Base-by-base conservation (phyloP, 805 yeast genomes). In the Wickerhamomyces hampshirensis region DNA sequence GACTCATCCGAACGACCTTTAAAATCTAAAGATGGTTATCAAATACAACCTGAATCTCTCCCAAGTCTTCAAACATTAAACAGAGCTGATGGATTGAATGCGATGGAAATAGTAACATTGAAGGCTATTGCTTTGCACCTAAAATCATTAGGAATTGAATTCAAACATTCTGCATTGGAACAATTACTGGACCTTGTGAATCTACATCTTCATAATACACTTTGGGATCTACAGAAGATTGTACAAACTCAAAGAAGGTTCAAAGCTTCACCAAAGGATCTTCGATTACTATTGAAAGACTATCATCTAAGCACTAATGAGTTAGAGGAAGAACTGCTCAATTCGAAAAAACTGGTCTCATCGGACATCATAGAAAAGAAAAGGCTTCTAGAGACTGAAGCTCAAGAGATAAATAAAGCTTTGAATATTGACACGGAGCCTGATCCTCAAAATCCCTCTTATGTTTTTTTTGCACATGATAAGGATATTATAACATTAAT, bases 241-340 rank as follows among this genome's bases (percentile, higher is more conserved):
- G 67, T 79, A 3, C 77, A 76, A 38, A 56, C 73, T 1, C 89
- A 82, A 54, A 63, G 91, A 46, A 67, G 88, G 34, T 60, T 65
- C 14, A 53, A 55, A n/a, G 77, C 82, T 1, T 63, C 81, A 0
- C 60, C 69, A 14, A 61, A 59, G 19, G 89, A 83, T 54, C 37
- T 78, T 9, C 55, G 59, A 16, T 47, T 76, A 34, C 53, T 77
- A 33, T 46, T 75, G 1, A 54, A 59, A 24, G 66, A 69, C 9
- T 72, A 70, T 23, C 55, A 62, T 19, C 48, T 82, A 14, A 40
- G 59, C 5, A 54, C 67, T 11, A 26, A 47, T 1, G 75, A 62
- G 3, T 44, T 81, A 6, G 59, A 63, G 33, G 51, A 55, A 1
- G 75, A 73, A 39, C 36, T 48, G 13, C 44, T 39, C 17, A 37